These are phyloP conservation scores for Solanum bukasovii DNA, from an alignment of 257 asterid species.

Conservation along the genomic window DNA sequence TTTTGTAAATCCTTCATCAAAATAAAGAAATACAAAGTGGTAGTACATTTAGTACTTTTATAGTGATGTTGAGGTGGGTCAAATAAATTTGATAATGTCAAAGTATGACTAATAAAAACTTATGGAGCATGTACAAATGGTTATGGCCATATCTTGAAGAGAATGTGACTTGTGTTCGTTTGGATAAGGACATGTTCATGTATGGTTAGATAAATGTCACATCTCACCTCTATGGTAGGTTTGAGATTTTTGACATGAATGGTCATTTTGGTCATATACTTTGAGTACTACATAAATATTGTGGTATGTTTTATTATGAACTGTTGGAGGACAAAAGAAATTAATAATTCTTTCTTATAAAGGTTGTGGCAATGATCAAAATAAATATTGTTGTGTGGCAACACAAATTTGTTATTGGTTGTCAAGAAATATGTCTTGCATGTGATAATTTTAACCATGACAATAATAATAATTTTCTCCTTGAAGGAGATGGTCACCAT, in stretches of 20 bases:
- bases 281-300: not conserved
- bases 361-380: too few species aligned
- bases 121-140: not conserved
- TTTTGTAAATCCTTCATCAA: not conserved
- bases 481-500: too few species aligned
- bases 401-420: too few species aligned
- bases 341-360: too few species aligned
- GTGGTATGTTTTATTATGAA: too few species aligned
- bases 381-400: too few species aligned
- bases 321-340: too few species aligned
- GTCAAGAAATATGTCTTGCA: too few species aligned
- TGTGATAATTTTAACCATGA: too few species aligned
- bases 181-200: not conserved
- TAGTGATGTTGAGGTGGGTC: not conserved
- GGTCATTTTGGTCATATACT: not conserved
- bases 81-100: not conserved
- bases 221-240: not conserved
- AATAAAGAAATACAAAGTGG: not conserved
- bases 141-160: not conserved
- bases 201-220: too few species aligned
- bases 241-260: not conserved
- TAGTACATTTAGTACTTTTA: too few species aligned
- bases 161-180: not conserved
- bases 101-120: not conserved
- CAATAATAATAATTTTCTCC: too few species aligned